Evolutionary conservation across 768 basidiomycete species (phyloP).

Genomic region (Boletellus sp.): DNA sequence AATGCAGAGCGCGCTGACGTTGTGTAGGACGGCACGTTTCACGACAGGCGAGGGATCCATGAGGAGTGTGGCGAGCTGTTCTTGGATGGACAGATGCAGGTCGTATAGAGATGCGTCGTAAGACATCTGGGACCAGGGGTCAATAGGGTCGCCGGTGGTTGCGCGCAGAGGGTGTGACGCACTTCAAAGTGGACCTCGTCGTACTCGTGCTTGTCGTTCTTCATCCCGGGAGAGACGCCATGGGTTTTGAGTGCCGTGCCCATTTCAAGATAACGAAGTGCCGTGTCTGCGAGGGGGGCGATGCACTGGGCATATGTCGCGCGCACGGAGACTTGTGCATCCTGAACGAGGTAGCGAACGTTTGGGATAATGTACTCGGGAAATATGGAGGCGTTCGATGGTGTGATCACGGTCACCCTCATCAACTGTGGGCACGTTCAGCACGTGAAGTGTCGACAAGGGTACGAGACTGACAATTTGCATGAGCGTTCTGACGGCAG

Average conservation of each 20-base stretch:
- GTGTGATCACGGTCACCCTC: constrained; percentile 68
- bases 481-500: constrained; percentile 72
- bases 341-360: constrained; percentile 74
- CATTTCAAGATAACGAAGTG: constrained; percentile 88
- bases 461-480: constrained; percentile 61
- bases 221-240: constrained; percentile 47
- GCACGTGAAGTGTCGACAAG: background rate
- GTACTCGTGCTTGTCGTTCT: constrained; percentile 58
- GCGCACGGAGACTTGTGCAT: constrained; percentile 82
- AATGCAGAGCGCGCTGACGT: constrained; percentile 85
- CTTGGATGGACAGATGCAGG: constrained; percentile 79
- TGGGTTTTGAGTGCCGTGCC: constrained; percentile 86
- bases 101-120: constrained; percentile 88
- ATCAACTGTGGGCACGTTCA: constrained; percentile 43
- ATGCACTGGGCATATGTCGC: constrained; percentile 82
- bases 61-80: constrained; percentile 80
- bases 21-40: constrained; percentile 83
- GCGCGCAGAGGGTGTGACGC: constrained; percentile 5
- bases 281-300: constrained; percentile 79
- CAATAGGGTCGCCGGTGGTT: background rate
- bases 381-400: constrained; percentile 67
- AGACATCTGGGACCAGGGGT: constrained; percentile 58
- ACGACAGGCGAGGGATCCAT: constrained; percentile 88
- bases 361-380: constrained; percentile 96
- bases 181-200: constrained; percentile 84